Percentiles rank a stretch among this genome's conserved stretches.
Evolutionary conservation across 768 basidiomycete genomes (phyloP).

Genomic region (Hortiboletus flavorubellus): DNA sequence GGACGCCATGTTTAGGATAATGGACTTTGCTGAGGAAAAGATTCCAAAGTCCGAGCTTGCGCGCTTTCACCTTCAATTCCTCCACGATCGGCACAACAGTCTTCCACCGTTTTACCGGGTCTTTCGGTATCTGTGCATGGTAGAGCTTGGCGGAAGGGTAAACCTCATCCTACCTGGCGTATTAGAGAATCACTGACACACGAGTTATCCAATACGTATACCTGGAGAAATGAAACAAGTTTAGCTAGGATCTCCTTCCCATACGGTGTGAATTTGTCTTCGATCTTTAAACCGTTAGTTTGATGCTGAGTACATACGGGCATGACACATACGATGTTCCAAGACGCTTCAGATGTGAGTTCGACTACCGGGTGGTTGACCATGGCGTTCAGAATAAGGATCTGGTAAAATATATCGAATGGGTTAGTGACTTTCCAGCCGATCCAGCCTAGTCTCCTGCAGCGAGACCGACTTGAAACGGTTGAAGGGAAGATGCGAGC

Average conservation of each 20-base stretch:
- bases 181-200: background rate
- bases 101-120: constrained; percentile 77
- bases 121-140: constrained; percentile 76
- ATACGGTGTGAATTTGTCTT: constrained; percentile 89
- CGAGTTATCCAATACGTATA: constrained; percentile 28
- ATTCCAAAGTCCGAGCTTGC: constrained; percentile 92
- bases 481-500: too few relatives aligned
- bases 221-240: constrained; percentile 83
- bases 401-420: background rate
- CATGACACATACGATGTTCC: constrained; percentile 67
- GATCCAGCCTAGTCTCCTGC: background rate
- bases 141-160: constrained; percentile 75
- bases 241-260: constrained; percentile 85
- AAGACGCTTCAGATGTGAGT: constrained; percentile 80
- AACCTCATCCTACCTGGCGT: constrained; percentile 69
- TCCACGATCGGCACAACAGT: constrained; percentile 76
- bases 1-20: constrained; percentile 85
- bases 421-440: too few relatives aligned
- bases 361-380: constrained; percentile 66
- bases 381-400: constrained; percentile 37
- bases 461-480: background rate
- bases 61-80: constrained; percentile 85
- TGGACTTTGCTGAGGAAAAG: constrained; percentile 93
- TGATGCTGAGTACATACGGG: background rate
- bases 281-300: constrained; percentile 48